Percentiles rank a stretch among this genome's conserved stretches.
phyloP scores from a whole-genome alignment of 1,284 basidiomycete species.

The Puccinia coronata region DNA sequence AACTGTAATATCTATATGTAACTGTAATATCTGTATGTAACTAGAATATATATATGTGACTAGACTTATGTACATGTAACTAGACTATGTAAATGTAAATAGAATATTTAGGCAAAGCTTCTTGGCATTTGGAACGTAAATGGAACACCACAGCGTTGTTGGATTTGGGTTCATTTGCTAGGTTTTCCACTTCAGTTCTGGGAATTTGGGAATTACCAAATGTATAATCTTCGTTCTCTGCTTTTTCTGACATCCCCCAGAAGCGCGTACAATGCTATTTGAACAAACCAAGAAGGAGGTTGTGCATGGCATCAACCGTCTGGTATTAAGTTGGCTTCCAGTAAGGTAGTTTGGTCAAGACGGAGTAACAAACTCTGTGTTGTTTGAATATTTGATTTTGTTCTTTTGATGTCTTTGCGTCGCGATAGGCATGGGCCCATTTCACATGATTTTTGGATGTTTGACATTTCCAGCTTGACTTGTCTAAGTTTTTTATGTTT shows the following conservation, averaged over 20 bases:
- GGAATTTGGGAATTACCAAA: too few relatives aligned
- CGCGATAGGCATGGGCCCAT: background rate
- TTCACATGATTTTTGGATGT: background rate
- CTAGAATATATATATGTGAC: too few relatives aligned
- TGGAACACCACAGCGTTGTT: too few relatives aligned
- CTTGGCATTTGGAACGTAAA: too few relatives aligned
- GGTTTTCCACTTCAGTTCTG: background rate
- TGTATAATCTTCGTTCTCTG: background rate
- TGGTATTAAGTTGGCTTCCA: conserved; percentile 28
- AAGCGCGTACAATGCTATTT: conserved; percentile 15
- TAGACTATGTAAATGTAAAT: too few relatives aligned
- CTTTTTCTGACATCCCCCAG: conserved; percentile 14
- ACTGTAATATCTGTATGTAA: too few relatives aligned
- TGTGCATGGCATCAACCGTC: conserved; percentile 31
- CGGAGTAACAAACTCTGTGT: conserved; percentile 28
- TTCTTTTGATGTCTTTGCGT: background rate
- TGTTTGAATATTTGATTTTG: background rate
- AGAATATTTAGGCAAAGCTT: too few relatives aligned
- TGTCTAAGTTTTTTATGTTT: conserved; percentile 16
- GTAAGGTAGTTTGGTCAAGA: conserved; percentile 21
- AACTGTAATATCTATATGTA: too few relatives aligned
- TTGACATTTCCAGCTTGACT: background rate
- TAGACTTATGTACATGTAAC: too few relatives aligned
- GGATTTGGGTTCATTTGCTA: too few relatives aligned
- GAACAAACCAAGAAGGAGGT: conserved; percentile 32